These are phyloP conservation scores for Daldinia eschscholtzii DNA, from an alignment of 2,329 filamentous ascomycete species.

Conservation along the genomic window DNA sequence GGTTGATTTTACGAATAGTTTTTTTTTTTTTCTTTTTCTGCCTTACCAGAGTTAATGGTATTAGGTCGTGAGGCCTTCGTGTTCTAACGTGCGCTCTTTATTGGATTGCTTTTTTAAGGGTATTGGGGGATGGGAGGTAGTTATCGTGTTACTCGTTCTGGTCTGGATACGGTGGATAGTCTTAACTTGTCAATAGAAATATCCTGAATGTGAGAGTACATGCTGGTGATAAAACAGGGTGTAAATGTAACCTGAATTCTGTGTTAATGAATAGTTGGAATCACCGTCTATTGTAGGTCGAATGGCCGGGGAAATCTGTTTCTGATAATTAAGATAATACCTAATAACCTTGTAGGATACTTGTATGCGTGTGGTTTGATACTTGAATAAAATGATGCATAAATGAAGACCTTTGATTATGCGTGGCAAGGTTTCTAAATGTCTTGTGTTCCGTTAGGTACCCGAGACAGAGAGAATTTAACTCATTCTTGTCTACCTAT, in stretches of 20 bases:
- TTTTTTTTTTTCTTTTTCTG: not conserved
- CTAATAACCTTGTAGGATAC: not conserved
- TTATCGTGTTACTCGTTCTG: not conserved
- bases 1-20: slow-evolving; percentile 18
- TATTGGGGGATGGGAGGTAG: not conserved
- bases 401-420: not conserved
- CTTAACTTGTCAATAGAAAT: not conserved
- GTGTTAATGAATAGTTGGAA: not conserved
- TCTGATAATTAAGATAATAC: not conserved
- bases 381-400: not conserved
- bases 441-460: not conserved
- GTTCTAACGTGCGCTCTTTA: not conserved
- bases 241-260: not conserved
- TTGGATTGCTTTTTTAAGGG: not conserved
- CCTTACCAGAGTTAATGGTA: not conserved
- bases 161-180: not conserved
- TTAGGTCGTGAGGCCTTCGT: slow-evolving; percentile 4
- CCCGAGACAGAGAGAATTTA: not conserved
- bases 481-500: not conserved
- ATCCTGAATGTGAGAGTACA: not conserved
- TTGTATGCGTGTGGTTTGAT: not conserved
- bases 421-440: not conserved
- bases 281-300: not conserved
- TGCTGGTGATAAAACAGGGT: not conserved
- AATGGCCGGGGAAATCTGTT: not conserved